A percentile compares a stretch with the other conserved stretches of the same genome.
Evolutionary conservation across 345 rosid genomes (phyloP).

Genomic region (Eucalyptus curtisii): DNA sequence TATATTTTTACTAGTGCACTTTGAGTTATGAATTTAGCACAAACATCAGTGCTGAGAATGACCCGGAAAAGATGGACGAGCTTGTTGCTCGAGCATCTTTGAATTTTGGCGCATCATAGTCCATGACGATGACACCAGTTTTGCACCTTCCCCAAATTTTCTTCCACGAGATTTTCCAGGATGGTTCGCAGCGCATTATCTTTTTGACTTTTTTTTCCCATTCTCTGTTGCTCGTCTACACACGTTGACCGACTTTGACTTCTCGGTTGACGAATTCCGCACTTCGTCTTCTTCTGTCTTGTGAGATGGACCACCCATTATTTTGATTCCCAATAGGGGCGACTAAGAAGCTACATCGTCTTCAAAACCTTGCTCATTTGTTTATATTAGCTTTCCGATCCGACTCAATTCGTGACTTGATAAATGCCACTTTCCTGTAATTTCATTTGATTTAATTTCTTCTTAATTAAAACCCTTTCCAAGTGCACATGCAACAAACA

Average conservation of each 20-base stretch:
- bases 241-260: not conserved
- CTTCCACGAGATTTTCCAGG: not conserved
- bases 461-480: no score
- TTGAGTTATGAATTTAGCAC: not conserved
- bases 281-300: not conserved
- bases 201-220: no score
- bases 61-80: not conserved
- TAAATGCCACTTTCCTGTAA: not conserved
- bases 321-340: not conserved
- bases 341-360: not conserved
- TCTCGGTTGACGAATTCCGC: not conserved
- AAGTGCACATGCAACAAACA: no score
- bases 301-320: not conserved
- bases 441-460: no score
- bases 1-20: not conserved
- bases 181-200: not conserved
- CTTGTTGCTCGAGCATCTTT: not conserved
- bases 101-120: not conserved
- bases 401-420: not conserved
- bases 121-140: not conserved
- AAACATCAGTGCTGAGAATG: not conserved
- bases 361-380: not conserved
- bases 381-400: not conserved
- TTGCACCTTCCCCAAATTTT: not conserved
- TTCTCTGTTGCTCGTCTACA: not conserved